phyloP scores from a whole-genome alignment of 2,329 filamentous ascomycete genomes.

The Calonectria pauciramosa region DNA sequence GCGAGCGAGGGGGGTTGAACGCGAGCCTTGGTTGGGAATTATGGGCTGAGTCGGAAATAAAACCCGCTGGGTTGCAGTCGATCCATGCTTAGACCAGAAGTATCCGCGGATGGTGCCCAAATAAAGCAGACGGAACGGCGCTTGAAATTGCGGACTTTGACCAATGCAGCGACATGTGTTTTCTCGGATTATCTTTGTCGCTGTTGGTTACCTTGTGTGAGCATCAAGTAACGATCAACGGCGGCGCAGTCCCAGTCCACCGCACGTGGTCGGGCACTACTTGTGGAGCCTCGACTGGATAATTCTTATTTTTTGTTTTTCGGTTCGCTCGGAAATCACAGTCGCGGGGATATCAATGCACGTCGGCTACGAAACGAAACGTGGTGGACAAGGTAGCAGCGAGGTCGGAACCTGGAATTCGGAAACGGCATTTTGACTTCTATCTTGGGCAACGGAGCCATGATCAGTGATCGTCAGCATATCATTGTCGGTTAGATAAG shows the following conservation, averaged over 20 bases:
- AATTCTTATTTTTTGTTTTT: background rate
- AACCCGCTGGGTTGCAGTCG: background rate
- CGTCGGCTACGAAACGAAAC: background rate
- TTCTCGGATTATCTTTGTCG: background rate
- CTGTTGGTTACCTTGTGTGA: background rate
- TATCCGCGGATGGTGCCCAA: background rate
- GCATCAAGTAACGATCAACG: background rate
- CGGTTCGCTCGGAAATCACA: background rate
- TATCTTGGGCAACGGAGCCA: background rate
- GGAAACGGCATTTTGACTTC: background rate
- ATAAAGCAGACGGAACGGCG: background rate
- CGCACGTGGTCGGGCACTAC: background rate
- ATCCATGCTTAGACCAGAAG: background rate
- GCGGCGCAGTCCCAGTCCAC: background rate
- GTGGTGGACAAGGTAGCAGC: background rate
- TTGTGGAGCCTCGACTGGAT: background rate
- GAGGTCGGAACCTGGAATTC: too few species aligned
- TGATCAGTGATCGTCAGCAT: background rate
- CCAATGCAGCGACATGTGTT: background rate
- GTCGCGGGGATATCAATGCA: background rate
- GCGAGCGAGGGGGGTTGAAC: too few species aligned
- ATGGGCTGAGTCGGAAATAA: background rate
- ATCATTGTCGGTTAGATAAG: background rate
- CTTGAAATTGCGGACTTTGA: too few species aligned
- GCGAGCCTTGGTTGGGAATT: too few species aligned